Evolutionary conservation across 2,329 filamentous ascomycete genomes (phyloP), one percentile per base, ranked within the genome.

Genomic region (Sporothrix phasma): DNA sequence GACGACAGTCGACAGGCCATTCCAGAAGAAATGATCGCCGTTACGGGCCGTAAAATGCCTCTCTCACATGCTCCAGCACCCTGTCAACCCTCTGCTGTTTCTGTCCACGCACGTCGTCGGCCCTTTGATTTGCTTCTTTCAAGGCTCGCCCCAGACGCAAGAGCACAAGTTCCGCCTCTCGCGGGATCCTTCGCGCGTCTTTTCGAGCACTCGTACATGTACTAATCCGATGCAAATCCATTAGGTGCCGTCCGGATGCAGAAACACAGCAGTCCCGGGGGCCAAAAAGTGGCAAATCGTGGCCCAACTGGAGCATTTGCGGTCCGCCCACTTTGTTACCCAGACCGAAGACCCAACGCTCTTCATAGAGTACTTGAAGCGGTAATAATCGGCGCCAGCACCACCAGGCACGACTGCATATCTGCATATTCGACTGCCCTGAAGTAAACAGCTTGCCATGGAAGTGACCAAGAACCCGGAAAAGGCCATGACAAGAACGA

Each of bases 31-130:
- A 47, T 7, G 58, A 61, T 61, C 58, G 58, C 11, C 58, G 13
- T 37, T 26, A 19, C 58, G 34, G 26, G 58, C 58, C 58, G 58
- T 47, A 37, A 61, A 61, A 61, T 49, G 43, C 58, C 58, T 61
- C 58, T 61, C 11, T 61, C 43, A 22, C 37, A n/a, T n/a, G n/a
- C 41, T n/a, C 58, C 37, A n/a, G 11, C 34, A n/a, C 43, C 24
- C 41, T 5, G 43, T 13, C 43, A 31, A 61, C 49, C 43, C 43
- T 37, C 49, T 47, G 29, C 58, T 47, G 26, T 47, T 60, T 46
- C 56, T 47, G 41, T 15, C 58, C 19, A 46, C n/a, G 13, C 41
- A 22, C 56, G 39, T 46, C 41, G 43, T 24, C 29, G n/a, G 43
- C 24, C 29, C 34, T 19, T 22, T n/a, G n/a, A n/a, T 47, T 45